These are phyloP conservation scores for Hemileccinum impolitum DNA, from an alignment of 768 basidiomycete species.

Conservation along the genomic window DNA sequence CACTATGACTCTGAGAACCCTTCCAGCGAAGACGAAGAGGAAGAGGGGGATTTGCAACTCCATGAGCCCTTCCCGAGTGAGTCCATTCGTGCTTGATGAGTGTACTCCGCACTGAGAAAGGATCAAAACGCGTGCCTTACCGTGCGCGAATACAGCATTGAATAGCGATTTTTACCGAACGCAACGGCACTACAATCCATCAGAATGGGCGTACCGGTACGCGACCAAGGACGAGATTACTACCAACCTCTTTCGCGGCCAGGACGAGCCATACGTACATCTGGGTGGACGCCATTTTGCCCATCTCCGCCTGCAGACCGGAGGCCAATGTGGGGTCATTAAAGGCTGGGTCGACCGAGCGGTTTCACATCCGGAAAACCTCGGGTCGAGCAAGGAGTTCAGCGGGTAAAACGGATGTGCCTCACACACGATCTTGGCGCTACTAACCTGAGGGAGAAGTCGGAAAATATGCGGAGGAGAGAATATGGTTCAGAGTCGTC, in stretches of 20 bases:
- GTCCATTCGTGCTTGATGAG: slow-evolving; percentile 6
- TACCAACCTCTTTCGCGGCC: slow-evolving; percentile 23
- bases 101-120: slow-evolving; percentile 3
- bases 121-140: neutral
- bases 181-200: neutral
- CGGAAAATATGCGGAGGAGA: slow-evolving; percentile 6
- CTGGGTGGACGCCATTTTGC: neutral
- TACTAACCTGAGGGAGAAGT: neutral
- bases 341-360: slow-evolving; percentile 1
- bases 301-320: neutral
- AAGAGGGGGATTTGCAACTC: slow-evolving; percentile 5
- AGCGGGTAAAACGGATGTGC: neutral
- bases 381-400: neutral
- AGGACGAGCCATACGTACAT: slow-evolving; percentile 11
- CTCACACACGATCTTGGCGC: neutral
- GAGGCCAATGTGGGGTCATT: slow-evolving; percentile 7
- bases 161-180: slow-evolving; percentile 19
- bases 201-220: slow-evolving; percentile 31
- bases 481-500: neutral
- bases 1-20: slow-evolving; percentile 3
- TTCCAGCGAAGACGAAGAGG: slow-evolving; percentile 18
- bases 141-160: slow-evolving; percentile 10
- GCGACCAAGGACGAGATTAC: slow-evolving; percentile 29
- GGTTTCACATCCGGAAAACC: neutral
- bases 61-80: slow-evolving; percentile 27